A percentile compares a stretch with the other conserved stretches of the same genome.
phyloP scores from a whole-genome alignment of 345 rosid species.

The Eutrema yunnanense region DNA sequence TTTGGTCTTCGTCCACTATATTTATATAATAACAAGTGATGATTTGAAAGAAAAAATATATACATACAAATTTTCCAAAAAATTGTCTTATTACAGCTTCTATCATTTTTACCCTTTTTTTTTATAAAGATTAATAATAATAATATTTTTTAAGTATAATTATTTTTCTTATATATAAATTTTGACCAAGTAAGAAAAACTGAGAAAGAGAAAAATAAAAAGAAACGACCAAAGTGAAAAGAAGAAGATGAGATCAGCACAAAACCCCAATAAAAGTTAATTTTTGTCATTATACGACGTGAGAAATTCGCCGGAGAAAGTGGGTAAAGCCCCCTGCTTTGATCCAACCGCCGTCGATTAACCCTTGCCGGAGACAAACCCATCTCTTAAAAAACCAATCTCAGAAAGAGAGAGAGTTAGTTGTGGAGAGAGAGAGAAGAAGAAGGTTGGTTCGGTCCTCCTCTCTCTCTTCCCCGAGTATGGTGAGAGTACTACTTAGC shows the following conservation, averaged over 20 bases:
- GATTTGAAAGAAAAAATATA: background rate
- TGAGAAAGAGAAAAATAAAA: background rate
- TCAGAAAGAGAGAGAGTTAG: slow-evolving; percentile 20
- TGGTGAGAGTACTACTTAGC: slow-evolving; percentile 32
- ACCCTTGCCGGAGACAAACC: slow-evolving; percentile 16
- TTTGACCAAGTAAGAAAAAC: background rate
- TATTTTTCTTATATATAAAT: background rate
- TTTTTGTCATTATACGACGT: slow-evolving; percentile 26
- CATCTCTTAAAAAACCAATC: background rate
- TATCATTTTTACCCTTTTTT: background rate
- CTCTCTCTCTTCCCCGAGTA: slow-evolving; percentile 8
- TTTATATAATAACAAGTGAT: background rate
- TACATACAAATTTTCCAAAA: background rate
- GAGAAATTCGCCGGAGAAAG: slow-evolving; percentile 27
- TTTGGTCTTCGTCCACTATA: background rate
- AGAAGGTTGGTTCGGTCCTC: slow-evolving; percentile 28
- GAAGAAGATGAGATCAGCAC: slow-evolving; percentile 27
- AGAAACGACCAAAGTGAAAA: background rate
- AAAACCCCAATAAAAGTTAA: slow-evolving; percentile 20
- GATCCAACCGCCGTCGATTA: slow-evolving; percentile 1
- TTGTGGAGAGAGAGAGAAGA: slow-evolving; percentile 16
- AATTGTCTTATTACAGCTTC: background rate
- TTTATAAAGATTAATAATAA: background rate
- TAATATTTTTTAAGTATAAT: background rate
- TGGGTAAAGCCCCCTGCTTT: slow-evolving; percentile 22